Evolutionary conservation across 495 filamentous ascomycete species (phyloP), one percentile per base, ranked within the genome.

Genomic region (Penicillium lividum): DNA sequence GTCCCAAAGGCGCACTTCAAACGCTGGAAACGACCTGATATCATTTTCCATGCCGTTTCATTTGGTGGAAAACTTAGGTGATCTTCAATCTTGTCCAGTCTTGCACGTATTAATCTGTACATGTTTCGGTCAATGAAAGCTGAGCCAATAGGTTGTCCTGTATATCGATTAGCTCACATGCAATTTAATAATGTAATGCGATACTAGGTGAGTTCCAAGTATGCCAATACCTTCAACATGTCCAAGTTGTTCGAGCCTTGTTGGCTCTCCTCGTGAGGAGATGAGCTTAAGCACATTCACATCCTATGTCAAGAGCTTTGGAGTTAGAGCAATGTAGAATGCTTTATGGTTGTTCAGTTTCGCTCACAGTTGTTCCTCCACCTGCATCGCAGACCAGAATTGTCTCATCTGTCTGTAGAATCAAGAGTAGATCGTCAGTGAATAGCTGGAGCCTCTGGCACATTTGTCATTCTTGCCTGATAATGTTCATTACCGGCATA

Each of bases 361-460:
- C 9, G 33, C 64, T 27, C 62, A 74, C 73, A n/a, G 76, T 83
- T 0, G 82, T 83, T 10, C 82, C 82, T 50, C 82, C 82, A 1
- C 82, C 82, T 38, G 80, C 77, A 69, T 84, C 82, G 58, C 82
- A 84, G 31, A 84, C 73, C 29, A 84, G 65, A 7, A 83, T 63
- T 8, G 77, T 73, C 62, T 82, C 80, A n/a, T 71, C 57, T 27
- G 68, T 68, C 62, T 73, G 53, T 48, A 72, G 70, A 9, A 27
- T 11, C 0, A 13, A 34, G 10, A 13, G 42, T 36, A 56, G 45
- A 18, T 31, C 3, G 10, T 13, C 11, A 40, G 30, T 7, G 6
- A 16, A 48, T 6, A 13, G 10, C 15, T n/a, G 15, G n/a, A 40
- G 11, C 11, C 6, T 2, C 13, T n/a, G 4, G 27, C 0, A 45